Percentiles rank a stretch among this genome's conserved stretches.
phyloP scores from a whole-genome alignment of 257 asterid species.

The Ophiorrhiza pumila region DNA sequence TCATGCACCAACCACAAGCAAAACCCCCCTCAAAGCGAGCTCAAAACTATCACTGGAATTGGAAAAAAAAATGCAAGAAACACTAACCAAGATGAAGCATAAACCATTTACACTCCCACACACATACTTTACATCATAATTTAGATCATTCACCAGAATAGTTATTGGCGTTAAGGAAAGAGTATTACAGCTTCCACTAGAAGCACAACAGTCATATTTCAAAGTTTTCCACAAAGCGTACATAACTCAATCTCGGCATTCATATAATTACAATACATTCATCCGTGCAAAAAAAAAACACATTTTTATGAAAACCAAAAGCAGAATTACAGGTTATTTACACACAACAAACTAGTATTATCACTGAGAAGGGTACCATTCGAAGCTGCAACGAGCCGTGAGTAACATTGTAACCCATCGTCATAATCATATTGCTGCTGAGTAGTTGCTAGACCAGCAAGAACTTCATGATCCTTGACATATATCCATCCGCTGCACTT shows the following conservation, averaged over 20 bases:
- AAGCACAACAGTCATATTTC: background rate
- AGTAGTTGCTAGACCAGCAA: constrained; percentile 57
- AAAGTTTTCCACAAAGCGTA: background rate
- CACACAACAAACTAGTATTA: constrained; percentile 37
- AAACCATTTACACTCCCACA: background rate
- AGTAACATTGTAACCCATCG: constrained; percentile 46
- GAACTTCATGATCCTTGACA: constrained; percentile 50
- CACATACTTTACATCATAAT: background rate
- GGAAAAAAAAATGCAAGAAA: too few species aligned
- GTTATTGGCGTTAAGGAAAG: background rate
- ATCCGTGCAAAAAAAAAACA: background rate
- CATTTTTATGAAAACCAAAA: background rate
- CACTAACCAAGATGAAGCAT: too few species aligned
- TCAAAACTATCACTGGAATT: background rate
- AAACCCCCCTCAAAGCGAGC: background rate
- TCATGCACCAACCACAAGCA: background rate
- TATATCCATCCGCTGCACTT: constrained; percentile 60
- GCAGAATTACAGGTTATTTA: constrained; percentile 18
- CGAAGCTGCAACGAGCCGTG: constrained; percentile 35
- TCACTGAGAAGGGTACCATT: constrained; percentile 39
- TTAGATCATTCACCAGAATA: background rate
- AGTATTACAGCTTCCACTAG: background rate
- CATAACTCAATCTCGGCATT: background rate
- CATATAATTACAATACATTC: background rate
- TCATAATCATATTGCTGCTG: constrained; percentile 35